These are phyloP conservation scores for Claviceps sp. DNA, from an alignment of 2,329 filamentous ascomycete genomes.

Conservation along the genomic window DNA sequence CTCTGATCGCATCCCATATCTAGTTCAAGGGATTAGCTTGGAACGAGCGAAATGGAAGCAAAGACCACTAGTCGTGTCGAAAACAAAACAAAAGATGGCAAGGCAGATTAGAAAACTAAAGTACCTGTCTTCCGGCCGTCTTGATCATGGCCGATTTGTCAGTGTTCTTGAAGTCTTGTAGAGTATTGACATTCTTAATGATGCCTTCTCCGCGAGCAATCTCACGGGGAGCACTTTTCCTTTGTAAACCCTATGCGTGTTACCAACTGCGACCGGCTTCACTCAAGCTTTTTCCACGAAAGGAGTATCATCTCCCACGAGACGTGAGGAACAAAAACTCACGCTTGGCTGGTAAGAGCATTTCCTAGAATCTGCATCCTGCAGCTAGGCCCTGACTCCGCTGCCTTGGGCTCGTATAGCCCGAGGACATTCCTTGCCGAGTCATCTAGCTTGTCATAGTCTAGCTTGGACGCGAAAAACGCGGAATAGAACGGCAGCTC, in stretches of 20 bases:
- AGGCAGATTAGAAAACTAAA: neutral
- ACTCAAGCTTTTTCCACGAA: too few species aligned
- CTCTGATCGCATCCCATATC: conserved; percentile 96
- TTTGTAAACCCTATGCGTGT: conserved; percentile 17
- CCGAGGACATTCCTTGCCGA: conserved; percentile 78
- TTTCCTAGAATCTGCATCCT: conserved; percentile 84
- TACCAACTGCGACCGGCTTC: neutral
- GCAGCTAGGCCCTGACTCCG: conserved; percentile 62
- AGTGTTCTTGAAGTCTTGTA: conserved; percentile 79
- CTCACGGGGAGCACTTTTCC: conserved; percentile 51
- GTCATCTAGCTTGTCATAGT: conserved; percentile 93
- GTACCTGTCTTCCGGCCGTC: conserved; percentile 64
- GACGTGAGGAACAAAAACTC: conserved; percentile 23
- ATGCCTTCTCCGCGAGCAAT: conserved; percentile 79
- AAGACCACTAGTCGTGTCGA: neutral
- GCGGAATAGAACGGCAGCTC: conserved; percentile 91
- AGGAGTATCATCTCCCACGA: neutral
- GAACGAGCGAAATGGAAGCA: neutral
- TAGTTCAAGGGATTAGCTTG: conserved; percentile 20
- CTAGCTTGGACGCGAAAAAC: conserved; percentile 86
- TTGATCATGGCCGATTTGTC: conserved; percentile 71
- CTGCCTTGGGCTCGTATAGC: conserved; percentile 72
- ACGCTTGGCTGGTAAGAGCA: conserved; percentile 74
- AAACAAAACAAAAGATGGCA: neutral
- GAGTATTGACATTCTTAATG: conserved; percentile 91